Evolutionary conservation across 129 eudicot genomes (phyloP).

Genomic region (Chrysanthemum lavandulifolium): DNA sequence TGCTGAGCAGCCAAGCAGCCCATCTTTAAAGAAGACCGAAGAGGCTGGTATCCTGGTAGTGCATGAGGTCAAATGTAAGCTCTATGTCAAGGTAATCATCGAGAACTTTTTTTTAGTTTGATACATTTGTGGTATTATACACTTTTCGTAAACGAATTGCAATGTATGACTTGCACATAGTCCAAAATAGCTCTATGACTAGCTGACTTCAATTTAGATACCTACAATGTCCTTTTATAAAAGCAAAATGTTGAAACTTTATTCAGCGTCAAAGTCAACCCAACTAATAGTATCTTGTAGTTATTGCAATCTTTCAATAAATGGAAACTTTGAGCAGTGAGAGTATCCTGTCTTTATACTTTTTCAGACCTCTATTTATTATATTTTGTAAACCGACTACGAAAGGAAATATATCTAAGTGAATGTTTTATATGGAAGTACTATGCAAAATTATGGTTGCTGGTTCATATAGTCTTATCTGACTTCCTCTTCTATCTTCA

Average conservation of each 20-base stretch:
- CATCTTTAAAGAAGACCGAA: slow-evolving; percentile 81
- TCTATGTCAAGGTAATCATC: slow-evolving; percentile 86
- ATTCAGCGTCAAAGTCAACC: neutral
- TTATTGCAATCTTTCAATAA: neutral
- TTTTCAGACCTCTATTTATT: neutral
- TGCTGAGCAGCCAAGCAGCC: slow-evolving; percentile 93
- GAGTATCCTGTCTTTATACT: neutral
- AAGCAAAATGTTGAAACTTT: neutral
- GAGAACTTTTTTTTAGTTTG: neutral
- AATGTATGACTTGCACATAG: neutral
- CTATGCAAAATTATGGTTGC: too few relatives aligned
- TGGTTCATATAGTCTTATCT: neutral
- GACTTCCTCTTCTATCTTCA: slow-evolving; percentile 28
- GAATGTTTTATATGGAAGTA: slow-evolving; percentile 1
- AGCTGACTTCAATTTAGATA: neutral
- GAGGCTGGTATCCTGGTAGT: slow-evolving; percentile 76
- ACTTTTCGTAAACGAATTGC: neutral
- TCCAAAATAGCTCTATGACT: neutral
- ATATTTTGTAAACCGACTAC: neutral
- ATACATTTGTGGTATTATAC: neutral
- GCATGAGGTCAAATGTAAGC: slow-evolving; percentile 97
- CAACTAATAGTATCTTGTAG: neutral
- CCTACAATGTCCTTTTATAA: neutral
- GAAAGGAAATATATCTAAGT: neutral
- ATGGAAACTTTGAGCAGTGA: neutral